Evolutionary conservation across 208 protist species (phyloP), one percentile per base, ranked within the genome.

Genomic region (Tritrichomonas musculus): DNA sequence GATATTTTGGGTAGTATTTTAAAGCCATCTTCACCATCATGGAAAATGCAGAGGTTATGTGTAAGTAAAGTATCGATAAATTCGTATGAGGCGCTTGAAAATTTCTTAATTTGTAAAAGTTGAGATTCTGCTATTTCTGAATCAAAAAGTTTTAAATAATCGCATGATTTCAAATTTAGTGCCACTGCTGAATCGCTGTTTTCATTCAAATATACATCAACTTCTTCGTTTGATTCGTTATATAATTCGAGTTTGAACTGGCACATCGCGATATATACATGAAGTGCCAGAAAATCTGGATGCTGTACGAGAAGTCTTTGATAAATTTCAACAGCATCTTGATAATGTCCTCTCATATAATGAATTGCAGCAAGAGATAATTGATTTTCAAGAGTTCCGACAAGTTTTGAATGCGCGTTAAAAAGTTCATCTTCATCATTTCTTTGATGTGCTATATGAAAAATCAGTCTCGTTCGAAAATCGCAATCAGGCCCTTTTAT

Each of bases 221-320:
- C 73, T 22, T 33, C 9, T 27, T 82, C 73, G 30, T 82, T 82
- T 50, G 73, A 82, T 82, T 82, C 94, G 66, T 96, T 94, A 95
- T 98, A 99, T 94, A 98, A 99, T 94, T 99, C 98, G 60, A 98
- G 96, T 95, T 99, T 99, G 96, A 98, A 99, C 95, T 99, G 99
- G 95, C 98, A n/a, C n/a, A n/a, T n/a, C n/a, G n/a, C n/a, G n/a
- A n/a, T n/a, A n/a, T n/a, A n/a, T n/a, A n/a, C n/a, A 99, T 99
- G 93, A 30, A 94, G 88, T 20, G 93, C 93, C 25, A 92, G 13
- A 64, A 75, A 94, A 20, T 94, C 92, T 72, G 96, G 95, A 50
- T 98, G 97, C 92, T 99, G 97, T 39, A 98, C 94, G 22, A 99
- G 95, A 69, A 99, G 97, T 39, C 97, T 96, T 95, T 99, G 98